Evolutionary conservation across 176 grass and related monocot species (phyloP).

Genomic region (Eragrostis nindensis): DNA sequence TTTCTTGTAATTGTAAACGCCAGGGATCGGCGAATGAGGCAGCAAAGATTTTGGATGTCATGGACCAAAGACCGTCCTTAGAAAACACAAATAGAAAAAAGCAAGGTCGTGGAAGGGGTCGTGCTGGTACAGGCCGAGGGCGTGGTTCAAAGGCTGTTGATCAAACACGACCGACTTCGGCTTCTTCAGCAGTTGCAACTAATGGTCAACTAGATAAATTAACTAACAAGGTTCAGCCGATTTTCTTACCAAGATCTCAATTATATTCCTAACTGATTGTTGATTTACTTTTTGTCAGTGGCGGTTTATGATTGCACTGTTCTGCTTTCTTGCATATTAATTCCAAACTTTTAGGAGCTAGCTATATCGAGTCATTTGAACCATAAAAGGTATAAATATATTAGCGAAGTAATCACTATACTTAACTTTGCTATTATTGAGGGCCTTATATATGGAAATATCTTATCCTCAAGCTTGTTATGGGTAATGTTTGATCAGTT

Average conservation of each 20-base stretch:
- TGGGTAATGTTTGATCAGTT: conserved; percentile 17
- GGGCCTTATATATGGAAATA: not conserved
- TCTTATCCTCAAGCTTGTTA: not conserved
- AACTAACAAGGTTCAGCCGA: conserved; percentile 60
- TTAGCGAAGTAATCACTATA: conserved; percentile 1
- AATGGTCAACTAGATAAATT: conserved; percentile 86
- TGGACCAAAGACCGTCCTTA: conserved; percentile 50
- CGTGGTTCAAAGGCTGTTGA: conserved; percentile 73
- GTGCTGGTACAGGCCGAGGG: conserved; percentile 69
- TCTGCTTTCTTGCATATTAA: conserved; percentile 23
- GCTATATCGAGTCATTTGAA: conserved; percentile 3
- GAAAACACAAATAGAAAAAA: conserved; percentile 79
- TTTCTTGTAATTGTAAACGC: conserved; percentile 42
- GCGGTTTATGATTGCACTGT: not conserved
- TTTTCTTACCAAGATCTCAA: too few relatives aligned
- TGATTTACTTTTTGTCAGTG: not conserved
- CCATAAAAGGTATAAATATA: not conserved
- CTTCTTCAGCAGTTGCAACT: conserved; percentile 46
- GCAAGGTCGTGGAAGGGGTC: conserved; percentile 82
- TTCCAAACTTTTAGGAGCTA: not conserved
- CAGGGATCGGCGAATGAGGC: conserved; percentile 68
- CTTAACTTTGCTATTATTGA: conserved; percentile 15
- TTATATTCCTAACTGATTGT: not conserved
- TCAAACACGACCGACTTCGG: conserved; percentile 53
- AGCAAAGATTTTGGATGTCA: conserved; percentile 56